Conservation (phyloP, 352 stramenopile species). For the Globisporangium takayamanum region DNA sequence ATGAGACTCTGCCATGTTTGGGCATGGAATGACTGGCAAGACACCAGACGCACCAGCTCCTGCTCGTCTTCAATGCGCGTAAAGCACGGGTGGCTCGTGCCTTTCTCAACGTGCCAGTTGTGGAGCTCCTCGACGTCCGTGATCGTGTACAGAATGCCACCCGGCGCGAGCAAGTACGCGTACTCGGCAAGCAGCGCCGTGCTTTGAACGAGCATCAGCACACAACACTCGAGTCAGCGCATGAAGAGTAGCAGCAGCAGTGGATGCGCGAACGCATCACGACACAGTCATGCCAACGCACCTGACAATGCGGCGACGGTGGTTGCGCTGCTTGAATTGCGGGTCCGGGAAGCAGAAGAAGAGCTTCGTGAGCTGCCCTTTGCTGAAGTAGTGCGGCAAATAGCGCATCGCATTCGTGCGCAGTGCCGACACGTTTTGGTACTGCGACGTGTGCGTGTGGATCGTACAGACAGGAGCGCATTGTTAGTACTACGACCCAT, state of each 20-base stretch:
- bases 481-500: not conserved
- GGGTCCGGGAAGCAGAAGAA: conserved; percentile 99
- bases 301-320: conserved; percentile 91
- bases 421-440: conserved; percentile 95
- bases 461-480: not conserved
- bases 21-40: not conserved
- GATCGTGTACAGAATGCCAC: conserved; percentile 96
- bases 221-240: not conserved
- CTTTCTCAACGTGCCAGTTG: conserved; percentile 96
- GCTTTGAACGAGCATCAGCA: conserved; percentile 21
- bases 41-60: conserved; percentile 51
- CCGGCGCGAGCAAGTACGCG: conserved; percentile 91
- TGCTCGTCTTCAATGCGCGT: conserved; percentile 73
- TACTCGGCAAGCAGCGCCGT: conserved; percentile 95
- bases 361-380: conserved; percentile 91
- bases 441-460: conserved; percentile 26
- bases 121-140: conserved; percentile 98
- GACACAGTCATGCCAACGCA: conserved; percentile 17
- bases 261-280: conserved; percentile 5
- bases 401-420: conserved; percentile 96
- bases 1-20: no score
- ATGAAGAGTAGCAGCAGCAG: not conserved
- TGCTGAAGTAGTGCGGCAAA: conserved; percentile 78
- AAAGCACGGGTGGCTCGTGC: conserved; percentile 92
- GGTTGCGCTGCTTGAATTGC: conserved; percentile 99